Evolutionary conservation across 345 rosid species (phyloP), one percentile per base, ranked within the genome.

Genomic region (Alliaria petiolata): DNA sequence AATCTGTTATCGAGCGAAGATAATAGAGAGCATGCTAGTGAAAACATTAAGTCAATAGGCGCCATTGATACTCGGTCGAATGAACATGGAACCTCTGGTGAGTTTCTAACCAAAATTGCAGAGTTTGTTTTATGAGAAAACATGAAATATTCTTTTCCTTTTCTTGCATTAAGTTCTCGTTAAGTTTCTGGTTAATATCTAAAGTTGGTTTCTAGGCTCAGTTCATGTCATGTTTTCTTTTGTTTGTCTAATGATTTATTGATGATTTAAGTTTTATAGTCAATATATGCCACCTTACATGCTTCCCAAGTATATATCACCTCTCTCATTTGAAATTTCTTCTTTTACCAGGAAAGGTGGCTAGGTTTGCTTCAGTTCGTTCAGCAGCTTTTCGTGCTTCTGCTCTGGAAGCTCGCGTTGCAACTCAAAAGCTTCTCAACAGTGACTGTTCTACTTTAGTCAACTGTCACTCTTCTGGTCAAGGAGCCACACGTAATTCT

Each of bases 311-410:
- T n/a, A n/a, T n/a, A 54, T 34, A 19, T 70, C 43, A 19, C 19
- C 13, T 61, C 20, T 70, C 36, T 65, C 61, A 17, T 66, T 45
- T 15, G 22, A 33, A 46, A 7, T 4, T 53, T 43, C 20, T 66
- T 57, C 45, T 14, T 62, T 40, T 45, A 51, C 59, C 55, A 62
- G 57, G 42, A 20, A 75, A 69, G 43, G 45, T 62, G 65, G 78
- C 66, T 55, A 82, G 87, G 74, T 90, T 88, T 43, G 78, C 89
- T 70, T 88, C 92, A 76, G 74, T 92, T 71, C 93, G 95, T 59
- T 72, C 81, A 19, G 87, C 86, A 56, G 81, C 95, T 14, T 82
- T 90, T 74, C 85, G 95, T 44, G 89, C 90, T 69, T 83, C 84
- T 73, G 92, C 84, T 78, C 66, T 82, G 57, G 84, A 84, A 62